Evolutionary conservation across 768 basidiomycete genomes (phyloP).

Genomic region (Astraeus odoratus): DNA sequence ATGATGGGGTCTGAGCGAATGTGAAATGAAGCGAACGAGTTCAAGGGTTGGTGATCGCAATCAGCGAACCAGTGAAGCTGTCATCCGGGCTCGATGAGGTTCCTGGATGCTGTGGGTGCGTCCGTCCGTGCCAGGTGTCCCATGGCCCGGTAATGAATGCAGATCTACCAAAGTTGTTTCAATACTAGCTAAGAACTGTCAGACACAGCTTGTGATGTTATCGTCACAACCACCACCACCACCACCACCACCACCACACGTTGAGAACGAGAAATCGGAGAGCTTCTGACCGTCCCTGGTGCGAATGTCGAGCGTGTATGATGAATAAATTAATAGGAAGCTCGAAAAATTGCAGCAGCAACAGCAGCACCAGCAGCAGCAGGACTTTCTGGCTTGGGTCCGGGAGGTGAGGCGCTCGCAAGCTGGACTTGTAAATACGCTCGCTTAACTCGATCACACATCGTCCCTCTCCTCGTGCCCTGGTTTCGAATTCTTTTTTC

Average conservation of each 20-base stretch:
- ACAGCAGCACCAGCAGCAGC: too few species aligned
- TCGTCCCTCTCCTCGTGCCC: constrained; percentile 57
- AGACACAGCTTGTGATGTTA: background rate
- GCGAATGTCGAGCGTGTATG: too few species aligned
- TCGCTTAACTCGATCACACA: constrained; percentile 35
- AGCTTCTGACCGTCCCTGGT: background rate
- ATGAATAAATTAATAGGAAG: constrained; percentile 3
- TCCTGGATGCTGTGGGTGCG: constrained; percentile 25
- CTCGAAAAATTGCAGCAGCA: background rate
- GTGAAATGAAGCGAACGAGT: too few species aligned
- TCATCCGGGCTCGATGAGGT: constrained; percentile 15
- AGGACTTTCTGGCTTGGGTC: constrained; percentile 4
- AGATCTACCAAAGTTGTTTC: constrained; percentile 19
- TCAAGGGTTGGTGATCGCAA: constrained; percentile 13
- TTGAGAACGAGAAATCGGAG: background rate
- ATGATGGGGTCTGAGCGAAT: too few species aligned
- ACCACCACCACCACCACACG: background rate
- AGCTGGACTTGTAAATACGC: constrained; percentile 32
- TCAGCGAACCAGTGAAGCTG: constrained; percentile 14
- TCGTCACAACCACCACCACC: background rate
- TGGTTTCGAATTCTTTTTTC: constrained; percentile 61
- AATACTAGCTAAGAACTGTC: background rate
- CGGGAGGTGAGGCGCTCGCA: constrained; percentile 14
- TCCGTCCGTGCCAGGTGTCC: constrained; percentile 3
- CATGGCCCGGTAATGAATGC: constrained; percentile 27